Percentiles rank a stretch among this genome's conserved stretches.
Evolutionary conservation across 495 filamentous ascomycete species (phyloP).

Genomic region (Pseudoneurospora amorphoporcata): DNA sequence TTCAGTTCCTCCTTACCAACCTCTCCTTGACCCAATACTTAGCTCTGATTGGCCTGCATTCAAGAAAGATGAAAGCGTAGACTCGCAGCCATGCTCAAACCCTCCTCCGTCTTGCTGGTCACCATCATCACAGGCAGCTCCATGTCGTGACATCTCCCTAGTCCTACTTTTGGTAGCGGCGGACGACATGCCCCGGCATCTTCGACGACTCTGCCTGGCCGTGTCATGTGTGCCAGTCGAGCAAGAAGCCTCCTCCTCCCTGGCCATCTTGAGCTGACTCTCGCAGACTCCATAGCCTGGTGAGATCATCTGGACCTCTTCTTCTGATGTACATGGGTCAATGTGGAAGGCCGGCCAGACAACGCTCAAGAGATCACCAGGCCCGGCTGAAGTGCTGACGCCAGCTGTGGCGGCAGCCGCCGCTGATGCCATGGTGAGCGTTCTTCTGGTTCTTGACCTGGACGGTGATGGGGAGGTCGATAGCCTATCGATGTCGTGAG

Average conservation of each 20-base stretch:
- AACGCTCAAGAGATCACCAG: neutral
- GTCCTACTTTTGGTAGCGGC: neutral
- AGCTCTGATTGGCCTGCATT: neutral
- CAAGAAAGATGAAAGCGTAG: neutral
- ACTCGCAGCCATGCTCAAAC: neutral
- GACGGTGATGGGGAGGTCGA: neutral
- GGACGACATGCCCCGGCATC: neutral
- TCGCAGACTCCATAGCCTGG: slow-evolving; percentile 5
- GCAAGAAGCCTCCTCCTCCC: slow-evolving; percentile 2
- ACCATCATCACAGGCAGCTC: neutral
- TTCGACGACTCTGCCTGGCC: neutral
- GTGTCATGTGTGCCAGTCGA: neutral
- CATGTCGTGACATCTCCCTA: neutral
- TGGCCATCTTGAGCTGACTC: neutral
- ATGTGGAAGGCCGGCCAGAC: slow-evolving; percentile 14
- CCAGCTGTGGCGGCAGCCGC: neutral
- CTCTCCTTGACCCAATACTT: neutral
- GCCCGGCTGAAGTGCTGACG: neutral
- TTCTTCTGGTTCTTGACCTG: neutral
- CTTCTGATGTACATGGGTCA: neutral
- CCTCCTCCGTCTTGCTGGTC: neutral
- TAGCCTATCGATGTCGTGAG: neutral
- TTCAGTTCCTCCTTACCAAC: neutral
- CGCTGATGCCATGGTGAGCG: neutral
- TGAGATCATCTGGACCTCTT: neutral